Evolutionary conservation across 305 asterid species (phyloP).

Genomic region (Fraxinus baroniana): DNA sequence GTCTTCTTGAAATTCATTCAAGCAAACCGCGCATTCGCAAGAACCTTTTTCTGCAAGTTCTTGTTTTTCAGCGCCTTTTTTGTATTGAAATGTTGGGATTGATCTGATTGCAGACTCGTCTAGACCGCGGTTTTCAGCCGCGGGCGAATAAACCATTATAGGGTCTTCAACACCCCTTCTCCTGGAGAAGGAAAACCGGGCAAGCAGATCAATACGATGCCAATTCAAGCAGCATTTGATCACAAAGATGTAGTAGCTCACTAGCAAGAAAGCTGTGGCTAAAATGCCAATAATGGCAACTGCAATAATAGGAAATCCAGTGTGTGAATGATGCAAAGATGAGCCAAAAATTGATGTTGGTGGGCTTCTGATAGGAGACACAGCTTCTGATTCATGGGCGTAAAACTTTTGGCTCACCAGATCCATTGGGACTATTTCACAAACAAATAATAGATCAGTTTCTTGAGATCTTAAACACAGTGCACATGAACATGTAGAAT

Average conservation of each 20-base stretch:
- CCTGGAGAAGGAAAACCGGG: constrained; percentile 61
- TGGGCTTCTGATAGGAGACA: constrained; percentile 37
- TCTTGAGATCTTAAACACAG: constrained; percentile 9
- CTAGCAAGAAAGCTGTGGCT: constrained; percentile 68
- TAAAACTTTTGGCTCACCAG: constrained; percentile 24
- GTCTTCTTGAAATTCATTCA: constrained; percentile 60
- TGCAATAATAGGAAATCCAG: constrained; percentile 71
- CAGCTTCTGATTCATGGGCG: constrained; percentile 26
- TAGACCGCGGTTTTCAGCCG: constrained; percentile 54
- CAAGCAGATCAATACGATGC: constrained; percentile 65
- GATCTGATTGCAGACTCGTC: constrained; percentile 64
- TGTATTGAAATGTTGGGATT: constrained; percentile 57
- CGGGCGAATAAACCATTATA: constrained; percentile 32
- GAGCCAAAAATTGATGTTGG: constrained; percentile 34
- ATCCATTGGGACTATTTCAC: constrained; percentile 34
- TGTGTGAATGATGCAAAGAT: constrained; percentile 43
- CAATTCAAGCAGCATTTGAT: constrained; percentile 84
- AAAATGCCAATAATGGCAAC: constrained; percentile 75
- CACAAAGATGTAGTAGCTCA: constrained; percentile 78
- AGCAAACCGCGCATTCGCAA: constrained; percentile 70
- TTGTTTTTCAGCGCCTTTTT: constrained; percentile 24
- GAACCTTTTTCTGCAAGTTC: neutral
- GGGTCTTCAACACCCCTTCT: constrained; percentile 40
- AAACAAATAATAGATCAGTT: constrained; percentile 7
- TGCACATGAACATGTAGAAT: neutral